These are phyloP conservation scores for Phyllosticta citriasiana DNA, from an alignment of 2,329 filamentous ascomycete species.

Conservation along the genomic window DNA sequence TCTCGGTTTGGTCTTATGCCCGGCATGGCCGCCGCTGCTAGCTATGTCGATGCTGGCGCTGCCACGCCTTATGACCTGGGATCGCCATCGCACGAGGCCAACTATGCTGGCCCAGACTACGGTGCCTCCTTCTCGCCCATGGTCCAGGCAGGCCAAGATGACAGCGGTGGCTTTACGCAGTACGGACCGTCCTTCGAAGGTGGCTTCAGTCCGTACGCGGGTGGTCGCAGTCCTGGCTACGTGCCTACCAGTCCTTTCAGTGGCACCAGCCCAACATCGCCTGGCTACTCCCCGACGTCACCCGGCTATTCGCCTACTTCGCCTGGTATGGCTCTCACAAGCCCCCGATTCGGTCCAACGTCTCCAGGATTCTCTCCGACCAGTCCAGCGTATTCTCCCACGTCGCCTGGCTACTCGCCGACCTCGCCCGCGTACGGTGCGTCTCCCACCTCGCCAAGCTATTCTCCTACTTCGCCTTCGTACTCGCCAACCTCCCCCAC, in stretches of 20 bases:
- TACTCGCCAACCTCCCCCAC: constrained; percentile 66
- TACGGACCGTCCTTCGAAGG: constrained; percentile 61
- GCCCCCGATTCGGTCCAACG: constrained; percentile 35
- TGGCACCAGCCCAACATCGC: constrained; percentile 21
- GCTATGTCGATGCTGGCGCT: constrained; percentile 66
- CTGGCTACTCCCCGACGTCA: constrained; percentile 27
- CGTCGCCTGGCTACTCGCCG: constrained; percentile 48
- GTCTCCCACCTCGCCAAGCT: constrained; percentile 45
- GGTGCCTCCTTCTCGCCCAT: constrained; percentile 65
- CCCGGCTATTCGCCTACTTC: constrained; percentile 53
- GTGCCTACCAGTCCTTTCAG: constrained; percentile 69
- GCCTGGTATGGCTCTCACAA: constrained; percentile 46
- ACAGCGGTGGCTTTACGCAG: constrained; percentile 47
- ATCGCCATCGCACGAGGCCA: constrained; percentile 52
- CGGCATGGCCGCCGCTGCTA: constrained; percentile 66
- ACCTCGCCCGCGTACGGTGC: constrained; percentile 47
- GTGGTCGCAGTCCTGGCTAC: constrained; percentile 54
- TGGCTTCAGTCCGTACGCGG: constrained; percentile 57
- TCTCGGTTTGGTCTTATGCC: constrained; percentile 65
- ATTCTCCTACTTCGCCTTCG: constrained; percentile 51
- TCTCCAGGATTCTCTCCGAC: constrained; percentile 31
- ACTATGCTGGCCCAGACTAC: constrained; percentile 50
- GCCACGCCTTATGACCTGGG: constrained; percentile 84
- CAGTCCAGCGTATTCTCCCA: constrained; percentile 60
- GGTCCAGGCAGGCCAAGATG: constrained; percentile 52